phyloP scores from a whole-genome alignment of 2,329 filamentous ascomycete species.

The Paracorniculantispora psalliotae region DNA sequence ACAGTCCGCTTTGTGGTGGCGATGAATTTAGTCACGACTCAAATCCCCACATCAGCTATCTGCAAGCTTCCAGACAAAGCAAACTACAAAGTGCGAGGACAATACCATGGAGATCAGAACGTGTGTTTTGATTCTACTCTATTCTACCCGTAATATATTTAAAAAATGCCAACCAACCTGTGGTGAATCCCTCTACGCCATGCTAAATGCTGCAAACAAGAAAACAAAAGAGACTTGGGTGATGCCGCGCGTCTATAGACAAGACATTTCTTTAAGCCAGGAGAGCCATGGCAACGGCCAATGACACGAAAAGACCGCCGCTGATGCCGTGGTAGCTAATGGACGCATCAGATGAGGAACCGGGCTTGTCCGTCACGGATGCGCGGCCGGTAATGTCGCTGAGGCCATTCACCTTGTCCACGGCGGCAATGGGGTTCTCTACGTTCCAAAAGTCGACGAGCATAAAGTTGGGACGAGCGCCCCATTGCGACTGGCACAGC shows the following conservation, averaged over 20 bases:
- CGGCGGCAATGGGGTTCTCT: conserved; percentile 63
- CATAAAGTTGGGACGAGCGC: conserved; percentile 63
- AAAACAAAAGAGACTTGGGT: not conserved
- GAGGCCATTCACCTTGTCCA: conserved; percentile 62
- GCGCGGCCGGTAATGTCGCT: conserved; percentile 33
- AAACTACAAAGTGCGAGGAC: not conserved
- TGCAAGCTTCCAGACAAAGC: not conserved
- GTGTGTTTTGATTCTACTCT: not conserved
- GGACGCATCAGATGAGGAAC: not conserved
- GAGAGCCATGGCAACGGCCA: not conserved
- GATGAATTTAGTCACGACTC: not conserved
- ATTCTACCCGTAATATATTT: not conserved
- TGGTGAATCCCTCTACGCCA: not conserved
- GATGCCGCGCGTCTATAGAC: not conserved
- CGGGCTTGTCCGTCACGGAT: conserved; percentile 18
- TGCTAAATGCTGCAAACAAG: not conserved
- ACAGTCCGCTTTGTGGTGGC: too few species aligned
- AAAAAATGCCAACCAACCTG: not conserved
- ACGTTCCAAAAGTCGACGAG: conserved; percentile 77
- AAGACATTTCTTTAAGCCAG: not conserved
- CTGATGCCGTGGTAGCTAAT: not conserved
- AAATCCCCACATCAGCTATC: not conserved
- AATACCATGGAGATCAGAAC: too few species aligned
- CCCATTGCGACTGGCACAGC: conserved; percentile 54
- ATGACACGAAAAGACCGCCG: not conserved